These are phyloP conservation scores for Artemisia tridentata DNA, from an alignment of 129 eudicot genomes.

Conservation along the genomic window DNA sequence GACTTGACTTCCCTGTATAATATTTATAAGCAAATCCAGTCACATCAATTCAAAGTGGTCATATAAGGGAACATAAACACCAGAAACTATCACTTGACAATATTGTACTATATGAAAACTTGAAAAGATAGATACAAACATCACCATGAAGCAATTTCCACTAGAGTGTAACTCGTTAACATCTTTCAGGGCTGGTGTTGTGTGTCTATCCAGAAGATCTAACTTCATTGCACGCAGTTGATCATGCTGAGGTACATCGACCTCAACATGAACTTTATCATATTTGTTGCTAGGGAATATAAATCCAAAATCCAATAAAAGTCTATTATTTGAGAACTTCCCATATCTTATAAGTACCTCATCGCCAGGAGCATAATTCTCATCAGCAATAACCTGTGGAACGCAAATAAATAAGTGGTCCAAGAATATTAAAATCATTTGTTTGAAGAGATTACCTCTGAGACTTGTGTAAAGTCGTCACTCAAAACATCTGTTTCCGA, in stretches of 20 bases:
- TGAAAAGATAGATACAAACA: conserved; percentile 40
- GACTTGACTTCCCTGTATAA: conserved; percentile 58
- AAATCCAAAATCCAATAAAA: conserved; percentile 82
- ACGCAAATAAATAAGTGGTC: neutral
- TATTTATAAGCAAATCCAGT: neutral
- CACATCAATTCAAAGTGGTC: conserved; percentile 11
- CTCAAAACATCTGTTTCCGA: conserved; percentile 60
- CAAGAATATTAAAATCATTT: neutral
- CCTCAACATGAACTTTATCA: conserved; percentile 62
- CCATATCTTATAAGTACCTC: conserved; percentile 84
- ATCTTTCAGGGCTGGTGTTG: conserved; percentile 42
- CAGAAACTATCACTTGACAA: neutral
- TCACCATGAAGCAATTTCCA: conserved; percentile 49
- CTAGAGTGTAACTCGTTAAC: conserved; percentile 37
- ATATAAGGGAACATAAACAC: neutral
- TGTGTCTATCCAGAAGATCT: conserved; percentile 51
- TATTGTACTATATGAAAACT: neutral
- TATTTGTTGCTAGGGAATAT: conserved; percentile 55
- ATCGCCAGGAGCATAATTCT: conserved; percentile 71
- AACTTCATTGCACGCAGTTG: conserved; percentile 53
- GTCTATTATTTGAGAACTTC: conserved; percentile 62
- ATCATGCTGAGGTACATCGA: conserved; percentile 54
- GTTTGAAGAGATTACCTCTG: conserved; percentile 52
- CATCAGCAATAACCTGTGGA: conserved; percentile 75
- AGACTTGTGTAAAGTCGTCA: conserved; percentile 48